phyloP scores from a whole-genome alignment of 2,329 filamentous ascomycete species.

The Lecanicillium sp. region DNA sequence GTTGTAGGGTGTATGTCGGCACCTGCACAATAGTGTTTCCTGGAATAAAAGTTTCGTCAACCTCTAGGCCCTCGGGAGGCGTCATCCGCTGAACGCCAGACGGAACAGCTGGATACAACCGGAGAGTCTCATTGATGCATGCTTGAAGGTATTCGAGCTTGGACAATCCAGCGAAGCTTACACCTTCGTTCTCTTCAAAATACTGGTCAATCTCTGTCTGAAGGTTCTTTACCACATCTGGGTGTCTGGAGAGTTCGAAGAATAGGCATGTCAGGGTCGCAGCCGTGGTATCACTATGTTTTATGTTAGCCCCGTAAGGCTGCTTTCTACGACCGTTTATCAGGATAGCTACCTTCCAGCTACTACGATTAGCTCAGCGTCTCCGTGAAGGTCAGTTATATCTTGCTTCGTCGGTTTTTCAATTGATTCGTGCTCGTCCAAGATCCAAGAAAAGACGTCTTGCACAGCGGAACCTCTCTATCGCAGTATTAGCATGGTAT shows the following conservation, averaged over 20 bases:
- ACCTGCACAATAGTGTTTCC: conserved; percentile 25
- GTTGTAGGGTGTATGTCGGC: conserved; percentile 15
- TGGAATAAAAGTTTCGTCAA: conserved; percentile 25
- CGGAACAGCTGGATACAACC: conserved; percentile 28
- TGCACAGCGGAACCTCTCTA: conserved; percentile 12
- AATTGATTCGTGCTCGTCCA: conserved; percentile 17
- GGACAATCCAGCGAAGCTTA: conserved; percentile 13
- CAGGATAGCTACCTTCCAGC: conserved; percentile 20
- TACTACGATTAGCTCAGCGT: conserved; percentile 20
- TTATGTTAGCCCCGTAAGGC: background rate
- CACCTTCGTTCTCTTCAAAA: conserved; percentile 5
- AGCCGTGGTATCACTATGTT: conserved; percentile 27
- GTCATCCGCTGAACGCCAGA: conserved; percentile 26
- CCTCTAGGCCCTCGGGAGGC: conserved; percentile 24
- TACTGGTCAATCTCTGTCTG: conserved; percentile 24
- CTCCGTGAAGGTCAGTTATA: conserved; percentile 17
- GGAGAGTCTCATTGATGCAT: conserved; percentile 30
- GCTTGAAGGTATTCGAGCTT: conserved; percentile 23
- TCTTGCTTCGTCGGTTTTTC: conserved; percentile 14
- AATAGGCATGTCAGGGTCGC: conserved; percentile 24
- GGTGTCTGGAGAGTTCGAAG: conserved; percentile 23
- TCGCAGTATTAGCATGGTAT: background rate
- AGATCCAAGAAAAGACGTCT: conserved; percentile 23
- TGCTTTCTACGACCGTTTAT: no score
- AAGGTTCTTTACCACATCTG: conserved; percentile 29